Base-by-base conservation (phyloP, 2,329 filamentous ascomycete genomes). In the Neopestalotiopsis clavispora region DNA sequence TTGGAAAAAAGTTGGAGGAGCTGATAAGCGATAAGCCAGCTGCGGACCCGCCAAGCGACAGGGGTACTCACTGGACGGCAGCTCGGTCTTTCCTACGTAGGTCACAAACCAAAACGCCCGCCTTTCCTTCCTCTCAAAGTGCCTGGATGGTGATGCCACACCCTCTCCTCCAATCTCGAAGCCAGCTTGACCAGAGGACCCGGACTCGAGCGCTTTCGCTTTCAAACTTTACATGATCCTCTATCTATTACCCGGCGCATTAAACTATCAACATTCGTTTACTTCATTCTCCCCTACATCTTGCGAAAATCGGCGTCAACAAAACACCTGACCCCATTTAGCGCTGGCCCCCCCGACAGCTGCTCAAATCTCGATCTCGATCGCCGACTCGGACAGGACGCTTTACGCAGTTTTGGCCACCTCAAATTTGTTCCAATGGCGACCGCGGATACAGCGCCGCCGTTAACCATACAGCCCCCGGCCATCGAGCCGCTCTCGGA, bases 381-480 rank as follows among this genome's bases (percentile, higher is more conserved):
- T 30, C 63, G 30, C 23, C 42, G 49, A 32, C 63, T 17, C 14
- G n/a, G 20, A 65, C 59, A n/a, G 45, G 20, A 45, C 20, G n/a
- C 38, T n/a, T 20, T 38, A 28, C 40, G 14, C n/a, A 49, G 61
- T 17, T 9, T 20, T 52, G 42, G 28, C 63, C 32, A 4, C 17
- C 38, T 57, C 49, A 23, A 17, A 12, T 28, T n/a, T 59, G 17
- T 14, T 45, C 72, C 73, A 66, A 90, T 90, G 87, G 85, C 86
- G 75, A 84, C 86, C 61, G 79, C 78, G 77, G 81, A 82, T 71
- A 80, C 81, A 73, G 84, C 84, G 76, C 84, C 84, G 75, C 81
- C 86, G 77, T 80, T 83, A 74, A 81, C 83, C 74, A 84, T 84
- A 72, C 83, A 84, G 74, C 83, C 85, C 70, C 84, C 86, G 65